Percentiles rank a stretch among this genome's conserved stretches.
phyloP scores from a whole-genome alignment of 2,329 filamentous ascomycete genomes.

The Xylariaceae sp. region DNA sequence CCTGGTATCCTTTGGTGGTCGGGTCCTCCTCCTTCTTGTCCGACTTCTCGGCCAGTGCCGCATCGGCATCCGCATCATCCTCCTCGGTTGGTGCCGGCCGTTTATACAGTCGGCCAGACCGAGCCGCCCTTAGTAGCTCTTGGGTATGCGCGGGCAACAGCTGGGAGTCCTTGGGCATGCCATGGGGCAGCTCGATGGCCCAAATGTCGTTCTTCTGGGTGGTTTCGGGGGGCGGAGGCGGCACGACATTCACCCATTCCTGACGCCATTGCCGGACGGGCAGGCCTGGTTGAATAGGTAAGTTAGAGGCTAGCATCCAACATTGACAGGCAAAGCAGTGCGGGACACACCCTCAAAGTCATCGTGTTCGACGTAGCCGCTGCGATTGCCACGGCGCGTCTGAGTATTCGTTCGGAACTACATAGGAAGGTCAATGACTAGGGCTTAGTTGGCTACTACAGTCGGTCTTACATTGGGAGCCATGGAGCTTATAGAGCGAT shows the following conservation, averaged over 20 bases:
- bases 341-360: constrained; percentile 47
- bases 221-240: constrained; percentile 57
- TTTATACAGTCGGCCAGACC: constrained; percentile 71
- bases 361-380: constrained; percentile 51
- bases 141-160: constrained; percentile 73
- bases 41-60: constrained; percentile 37
- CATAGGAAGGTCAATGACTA: not conserved
- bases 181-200: constrained; percentile 65
- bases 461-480: constrained; percentile 19
- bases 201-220: constrained; percentile 58
- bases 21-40: constrained; percentile 60
- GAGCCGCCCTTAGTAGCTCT: constrained; percentile 71
- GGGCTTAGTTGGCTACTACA: too few relatives aligned
- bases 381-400: constrained; percentile 50
- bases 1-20: constrained; percentile 42
- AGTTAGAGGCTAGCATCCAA: not conserved
- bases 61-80: constrained; percentile 47
- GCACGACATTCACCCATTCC: constrained; percentile 59
- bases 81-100: constrained; percentile 56
- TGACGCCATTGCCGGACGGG: constrained; percentile 88
- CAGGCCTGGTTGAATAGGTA: constrained; percentile 46
- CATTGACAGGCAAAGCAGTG: not conserved
- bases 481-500: too few relatives aligned
- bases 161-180: constrained; percentile 80
- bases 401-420: constrained; percentile 28